phyloP scores from a whole-genome alignment of 768 basidiomycete genomes.

The Tulasnella sp. region DNA sequence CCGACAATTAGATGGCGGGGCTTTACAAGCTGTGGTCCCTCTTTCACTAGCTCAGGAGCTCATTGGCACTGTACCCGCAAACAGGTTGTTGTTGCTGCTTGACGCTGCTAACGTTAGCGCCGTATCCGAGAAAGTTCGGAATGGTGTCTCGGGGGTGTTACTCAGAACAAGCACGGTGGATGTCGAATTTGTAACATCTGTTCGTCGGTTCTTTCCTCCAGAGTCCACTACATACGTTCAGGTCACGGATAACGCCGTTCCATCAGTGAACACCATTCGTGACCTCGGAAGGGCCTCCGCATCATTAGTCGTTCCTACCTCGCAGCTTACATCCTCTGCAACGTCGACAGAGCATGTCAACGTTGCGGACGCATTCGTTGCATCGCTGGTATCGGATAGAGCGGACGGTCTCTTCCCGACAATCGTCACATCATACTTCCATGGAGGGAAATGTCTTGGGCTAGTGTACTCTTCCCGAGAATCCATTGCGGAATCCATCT shows the following conservation, averaged over 20 bases:
- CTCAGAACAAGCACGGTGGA: conserved; percentile 63
- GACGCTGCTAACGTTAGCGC: conserved; percentile 61
- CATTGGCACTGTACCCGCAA: conserved; percentile 51
- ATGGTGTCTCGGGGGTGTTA: conserved; percentile 63
- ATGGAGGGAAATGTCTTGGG: conserved; percentile 67
- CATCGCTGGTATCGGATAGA: conserved; percentile 71
- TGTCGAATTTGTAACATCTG: conserved; percentile 60
- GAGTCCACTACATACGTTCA: conserved; percentile 12
- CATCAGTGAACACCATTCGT: conserved; percentile 47
- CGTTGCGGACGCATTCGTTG: conserved; percentile 74
- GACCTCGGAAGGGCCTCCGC: conserved; percentile 46
- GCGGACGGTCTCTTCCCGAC: conserved; percentile 89
- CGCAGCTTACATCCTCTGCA: conserved; percentile 47
- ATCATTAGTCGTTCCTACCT: conserved; percentile 56
- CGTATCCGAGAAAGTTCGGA: conserved; percentile 60
- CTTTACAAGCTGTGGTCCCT: conserved; percentile 66
- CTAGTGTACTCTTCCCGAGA: conserved; percentile 88
- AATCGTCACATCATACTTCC: conserved; percentile 56
- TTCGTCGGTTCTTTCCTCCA: conserved; percentile 54
- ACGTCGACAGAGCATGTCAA: conserved; percentile 51
- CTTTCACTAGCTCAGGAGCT: conserved; percentile 52
- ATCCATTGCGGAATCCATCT: conserved; percentile 75
- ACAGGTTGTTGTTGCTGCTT: conserved; percentile 63
- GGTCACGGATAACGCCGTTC: conserved; percentile 34
- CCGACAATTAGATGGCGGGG: conserved; percentile 61